Conservation (phyloP, 768 basidiomycete species). For the Amanita rimosa region DNA sequence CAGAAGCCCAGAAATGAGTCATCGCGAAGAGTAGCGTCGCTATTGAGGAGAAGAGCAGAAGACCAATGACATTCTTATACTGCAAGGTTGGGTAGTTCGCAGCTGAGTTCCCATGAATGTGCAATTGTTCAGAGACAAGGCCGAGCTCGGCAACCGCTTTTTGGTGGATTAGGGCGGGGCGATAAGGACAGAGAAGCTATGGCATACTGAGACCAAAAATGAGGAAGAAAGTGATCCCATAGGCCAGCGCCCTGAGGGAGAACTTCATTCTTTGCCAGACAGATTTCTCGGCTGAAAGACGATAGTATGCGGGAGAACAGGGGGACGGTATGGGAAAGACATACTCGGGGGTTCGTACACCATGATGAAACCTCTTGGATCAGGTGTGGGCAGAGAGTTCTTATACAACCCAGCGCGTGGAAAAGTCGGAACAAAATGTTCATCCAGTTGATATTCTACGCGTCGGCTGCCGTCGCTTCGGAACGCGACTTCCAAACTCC, state of each 20-base stretch:
- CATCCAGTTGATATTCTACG: not conserved
- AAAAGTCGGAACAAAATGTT: not conserved
- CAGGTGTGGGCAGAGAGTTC: not conserved
- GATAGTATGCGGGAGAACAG: not conserved
- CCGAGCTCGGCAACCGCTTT: conserved; percentile 18
- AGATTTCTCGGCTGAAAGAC: not conserved
- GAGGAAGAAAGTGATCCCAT: conserved; percentile 14
- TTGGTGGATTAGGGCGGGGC: not conserved
- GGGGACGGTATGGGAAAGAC: too few relatives aligned
- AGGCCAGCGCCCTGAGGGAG: conserved; percentile 6
- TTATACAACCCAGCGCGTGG: not conserved
- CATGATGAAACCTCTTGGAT: not conserved
- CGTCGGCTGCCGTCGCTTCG: not conserved
- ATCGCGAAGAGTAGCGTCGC: conserved; percentile 15
- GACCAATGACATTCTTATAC: conserved; percentile 19
- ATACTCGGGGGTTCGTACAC: not conserved
- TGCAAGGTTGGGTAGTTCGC: conserved; percentile 17
- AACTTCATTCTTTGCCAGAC: not conserved
- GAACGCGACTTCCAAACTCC: not conserved
- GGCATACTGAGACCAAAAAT: conserved; percentile 18
- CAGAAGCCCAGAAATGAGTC: conserved; percentile 14
- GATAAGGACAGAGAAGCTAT: not conserved
- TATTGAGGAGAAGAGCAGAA: conserved; percentile 17
- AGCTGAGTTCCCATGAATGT: conserved; percentile 16
- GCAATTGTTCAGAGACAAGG: conserved; percentile 19